Base-by-base conservation (phyloP, 2,329 filamentous ascomycete species). In the Basipetospora sp. region DNA sequence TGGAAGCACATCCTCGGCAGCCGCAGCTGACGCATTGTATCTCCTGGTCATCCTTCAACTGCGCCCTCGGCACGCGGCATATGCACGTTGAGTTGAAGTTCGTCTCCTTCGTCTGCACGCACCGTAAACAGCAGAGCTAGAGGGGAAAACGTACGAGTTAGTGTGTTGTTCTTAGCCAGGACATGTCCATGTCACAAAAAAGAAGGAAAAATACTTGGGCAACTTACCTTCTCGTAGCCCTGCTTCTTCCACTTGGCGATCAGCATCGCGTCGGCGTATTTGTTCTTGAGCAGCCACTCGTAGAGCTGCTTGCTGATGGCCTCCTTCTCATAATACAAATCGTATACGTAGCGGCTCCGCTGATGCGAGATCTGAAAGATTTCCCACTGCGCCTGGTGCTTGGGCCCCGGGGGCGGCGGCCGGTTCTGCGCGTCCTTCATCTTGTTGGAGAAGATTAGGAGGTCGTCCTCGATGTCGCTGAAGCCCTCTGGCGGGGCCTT, bases 241-340 rank as follows among this genome's bases (percentile, higher is more conserved):
- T 92, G 82, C 65, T 98, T 98, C 74, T 98, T 98, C 90, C 90
- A 98, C 64, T 98, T 98, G 11, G 90, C 90, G 53, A 98, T 96
- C 53, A 98, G 64, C 65, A 87, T 90, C 32, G 83, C 76, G 60
- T 98, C 90, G 4, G 87, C 90, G 56, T 98, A 96, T 35, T 79
- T 78, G 54, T 98, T 94, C 71, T 98, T 98, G 42, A 98, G 65
- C 45, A 96, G 64, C 79, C 84, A 98, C 48, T 96, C 90, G 60
- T 98, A 98, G 15, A 98, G 67, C 59, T 79, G 68, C 62, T 82
- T 88, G 59, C 75, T 82, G 56, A 98, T 96, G 36, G 88, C 88
- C 61, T 94, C 84, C 62, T 94, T 94, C 58, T 92, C 80, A 62
- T 96, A 98, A 65, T 94, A 96, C 34, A 98, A 69, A 54, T 96